Base-by-base conservation (phyloP, 805 yeast genomes). In the Tetrapisispora taiwanensis region DNA sequence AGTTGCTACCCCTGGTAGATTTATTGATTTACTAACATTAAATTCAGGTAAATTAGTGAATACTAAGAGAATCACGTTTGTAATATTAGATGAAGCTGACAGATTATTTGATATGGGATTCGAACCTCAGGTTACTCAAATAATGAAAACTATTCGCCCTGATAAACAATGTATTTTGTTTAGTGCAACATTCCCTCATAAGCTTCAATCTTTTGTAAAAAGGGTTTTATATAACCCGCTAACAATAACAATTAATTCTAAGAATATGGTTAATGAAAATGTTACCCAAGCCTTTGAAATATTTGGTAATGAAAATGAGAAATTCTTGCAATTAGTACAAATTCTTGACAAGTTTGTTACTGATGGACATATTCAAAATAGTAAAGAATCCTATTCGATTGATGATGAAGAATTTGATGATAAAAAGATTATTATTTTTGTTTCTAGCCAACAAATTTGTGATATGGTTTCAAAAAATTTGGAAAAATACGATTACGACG, bases 101-200 rank as follows among this genome's bases (percentile, higher is more conserved):
- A 67, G 98, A 50, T 80, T 92, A 84, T 90, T 90, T 66, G 98
- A 92, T 61, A 69, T 92, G 74, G 98, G 98, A 1, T 92, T 92
- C 65, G 97, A 87, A 54, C 97, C 98, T 0, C 98, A 92, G 58
- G 87, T 92, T 4, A 78, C 75, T 52, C 85, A 86, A 54, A 81
- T 92, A 19, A 70, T 88, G 58, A 70, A 75, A 14, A 82, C 83
- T 31, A 72, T 86, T 2, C 70, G 97, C 40, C 92, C 92, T 0
- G 96, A 89, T 58, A 70, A 83, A 40, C 97, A 90, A 56, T 84
- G 92, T 15, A 90, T 89, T 3, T 65, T 92, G 22, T 92, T 90
- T 59, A 87, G 96, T 10, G 98, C 98, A 0, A 92, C 98, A 0
- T 88, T 92, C 53, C 95, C 97, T 0, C 67, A 74, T 6, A 81